These are phyloP conservation scores for Phytophthora nicotianae DNA, from an alignment of 352 stramenopile species.

Conservation along the genomic window DNA sequence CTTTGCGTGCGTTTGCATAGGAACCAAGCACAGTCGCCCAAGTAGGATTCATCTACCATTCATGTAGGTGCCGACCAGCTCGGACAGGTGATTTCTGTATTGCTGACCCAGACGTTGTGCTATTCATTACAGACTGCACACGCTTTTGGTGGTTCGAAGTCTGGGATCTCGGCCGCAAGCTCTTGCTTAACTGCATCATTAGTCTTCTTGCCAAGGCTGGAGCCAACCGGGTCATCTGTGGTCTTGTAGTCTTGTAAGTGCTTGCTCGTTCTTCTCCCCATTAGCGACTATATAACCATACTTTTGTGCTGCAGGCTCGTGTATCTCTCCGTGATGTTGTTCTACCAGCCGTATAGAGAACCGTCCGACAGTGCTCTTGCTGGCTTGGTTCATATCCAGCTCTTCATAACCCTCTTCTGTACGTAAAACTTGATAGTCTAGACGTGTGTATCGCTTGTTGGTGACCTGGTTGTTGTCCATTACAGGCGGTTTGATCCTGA, in stretches of 20 bases:
- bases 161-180: conserved; percentile 73
- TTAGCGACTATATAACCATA: neutral
- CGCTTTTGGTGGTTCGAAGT: conserved; percentile 85
- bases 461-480: neutral
- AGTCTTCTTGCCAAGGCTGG: conserved; percentile 63
- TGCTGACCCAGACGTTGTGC: neutral
- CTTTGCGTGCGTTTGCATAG: conserved; percentile 25
- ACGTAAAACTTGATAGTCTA: conserved; percentile 14
- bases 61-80: conserved; percentile 46
- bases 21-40: conserved; percentile 74
- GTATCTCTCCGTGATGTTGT: conserved; percentile 80
- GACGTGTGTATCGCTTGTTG: neutral
- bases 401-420: conserved; percentile 86
- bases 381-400: conserved; percentile 69
- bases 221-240: conserved; percentile 72
- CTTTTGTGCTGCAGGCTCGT: conserved; percentile 45
- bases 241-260: conserved; percentile 64
- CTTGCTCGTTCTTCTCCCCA: neutral
- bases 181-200: conserved; percentile 74
- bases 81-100: neutral
- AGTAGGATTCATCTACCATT: conserved; percentile 84
- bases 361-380: conserved; percentile 67
- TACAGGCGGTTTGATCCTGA: conserved; percentile 67
- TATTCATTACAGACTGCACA: conserved; percentile 47
- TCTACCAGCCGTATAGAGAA: conserved; percentile 71